Evolutionary conservation across 768 basidiomycete species (phyloP).

Genomic region (Russula dissimulans): DNA sequence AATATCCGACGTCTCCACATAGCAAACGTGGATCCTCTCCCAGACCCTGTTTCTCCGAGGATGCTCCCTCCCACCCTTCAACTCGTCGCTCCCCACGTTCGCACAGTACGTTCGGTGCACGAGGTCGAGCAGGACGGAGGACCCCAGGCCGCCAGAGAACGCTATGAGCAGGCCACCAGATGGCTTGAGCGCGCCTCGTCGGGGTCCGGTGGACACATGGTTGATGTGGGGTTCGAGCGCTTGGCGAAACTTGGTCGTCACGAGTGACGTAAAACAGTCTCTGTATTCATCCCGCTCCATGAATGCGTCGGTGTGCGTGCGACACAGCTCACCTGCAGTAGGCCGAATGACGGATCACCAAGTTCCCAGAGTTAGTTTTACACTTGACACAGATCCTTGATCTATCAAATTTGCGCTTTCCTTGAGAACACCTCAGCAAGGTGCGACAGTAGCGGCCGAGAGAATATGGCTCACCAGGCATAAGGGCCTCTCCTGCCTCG

Average conservation of each 20-base stretch:
- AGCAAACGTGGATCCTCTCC: constrained; percentile 54
- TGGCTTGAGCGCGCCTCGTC: constrained; percentile 54
- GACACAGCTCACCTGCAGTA: constrained; percentile 63
- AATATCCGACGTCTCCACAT: constrained; percentile 58
- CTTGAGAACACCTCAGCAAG: constrained; percentile 28
- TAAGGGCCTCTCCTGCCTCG: constrained; percentile 47
- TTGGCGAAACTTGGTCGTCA: constrained; percentile 55
- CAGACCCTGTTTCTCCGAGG: constrained; percentile 55
- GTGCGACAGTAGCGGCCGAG: not conserved
- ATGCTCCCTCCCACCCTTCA: constrained; percentile 53
- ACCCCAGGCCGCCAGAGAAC: constrained; percentile 74
- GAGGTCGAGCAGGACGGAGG: constrained; percentile 62
- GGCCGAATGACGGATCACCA: constrained; percentile 70
- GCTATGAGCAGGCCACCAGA: constrained; percentile 59
- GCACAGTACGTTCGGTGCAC: constrained; percentile 51
- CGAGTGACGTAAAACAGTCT: constrained; percentile 57
- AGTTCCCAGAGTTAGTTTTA: constrained; percentile 51
- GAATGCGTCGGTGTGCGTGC: not conserved
- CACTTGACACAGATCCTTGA: constrained; percentile 66
- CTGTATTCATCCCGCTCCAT: constrained; percentile 25
- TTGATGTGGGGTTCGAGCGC: constrained; percentile 59
- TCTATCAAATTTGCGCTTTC: constrained; percentile 58
- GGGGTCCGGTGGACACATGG: constrained; percentile 41
- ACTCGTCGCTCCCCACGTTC: constrained; percentile 21
- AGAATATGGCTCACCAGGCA: constrained; percentile 46